Conservation (phyloP, 345 rosid genomes). For the Eucalyptus dawsonii region DNA sequence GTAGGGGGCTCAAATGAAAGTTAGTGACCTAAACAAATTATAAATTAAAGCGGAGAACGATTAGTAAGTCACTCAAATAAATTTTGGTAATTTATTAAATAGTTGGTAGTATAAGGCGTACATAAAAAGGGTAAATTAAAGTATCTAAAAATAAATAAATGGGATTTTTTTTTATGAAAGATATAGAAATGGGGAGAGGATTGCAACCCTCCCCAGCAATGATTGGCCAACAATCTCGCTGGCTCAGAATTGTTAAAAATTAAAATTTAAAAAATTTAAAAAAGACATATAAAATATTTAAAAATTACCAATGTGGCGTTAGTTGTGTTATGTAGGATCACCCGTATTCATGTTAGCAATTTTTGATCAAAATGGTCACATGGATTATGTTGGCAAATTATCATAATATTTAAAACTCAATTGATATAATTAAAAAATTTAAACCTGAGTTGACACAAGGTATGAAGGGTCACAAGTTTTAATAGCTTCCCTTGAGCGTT, state of each 20-base stretch:
- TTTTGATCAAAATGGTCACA: rapidly evolving
- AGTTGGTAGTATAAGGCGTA: rapidly evolving
- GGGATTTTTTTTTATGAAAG: neutral
- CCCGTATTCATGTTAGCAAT: rapidly evolving
- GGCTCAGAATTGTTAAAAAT: rapidly evolving
- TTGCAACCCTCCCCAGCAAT: neutral
- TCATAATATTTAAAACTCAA: rapidly evolving
- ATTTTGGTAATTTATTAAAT: too few relatives aligned
- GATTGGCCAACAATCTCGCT: rapidly evolving
- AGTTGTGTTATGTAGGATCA: rapidly evolving
- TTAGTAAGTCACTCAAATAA: neutral
- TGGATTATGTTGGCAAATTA: rapidly evolving
- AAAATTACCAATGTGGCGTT: rapidly evolving
- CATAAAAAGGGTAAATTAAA: neutral
- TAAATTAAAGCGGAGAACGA: neutral
- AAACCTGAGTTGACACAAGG: rapidly evolving
- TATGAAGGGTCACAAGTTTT: neutral
- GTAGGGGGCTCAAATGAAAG: neutral
- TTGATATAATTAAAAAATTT: too few relatives aligned
- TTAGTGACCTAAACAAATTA: neutral
- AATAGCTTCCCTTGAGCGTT: neutral
- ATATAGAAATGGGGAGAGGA: neutral
- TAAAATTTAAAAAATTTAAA: too few relatives aligned
- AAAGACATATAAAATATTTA: too few relatives aligned
- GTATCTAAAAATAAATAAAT: neutral